Evolutionary conservation across 208 protist genomes (phyloP).

Genomic region (Crithidia bombi): DNA sequence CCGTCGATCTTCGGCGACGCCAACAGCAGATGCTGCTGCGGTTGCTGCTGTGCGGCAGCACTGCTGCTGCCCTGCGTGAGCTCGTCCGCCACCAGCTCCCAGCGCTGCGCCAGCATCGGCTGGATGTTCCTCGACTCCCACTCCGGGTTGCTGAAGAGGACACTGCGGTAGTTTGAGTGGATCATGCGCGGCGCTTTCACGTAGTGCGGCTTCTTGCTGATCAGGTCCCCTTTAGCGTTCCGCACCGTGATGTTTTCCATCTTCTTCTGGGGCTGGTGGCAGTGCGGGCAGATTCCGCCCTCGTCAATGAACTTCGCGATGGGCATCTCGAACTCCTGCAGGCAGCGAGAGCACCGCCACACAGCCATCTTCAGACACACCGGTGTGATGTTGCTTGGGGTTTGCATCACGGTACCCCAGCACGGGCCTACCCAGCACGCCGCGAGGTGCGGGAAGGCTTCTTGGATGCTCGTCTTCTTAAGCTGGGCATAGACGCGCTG

Average conservation of each 20-base stretch:
- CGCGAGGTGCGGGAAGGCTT: conserved; percentile 81
- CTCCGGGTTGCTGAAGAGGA: conserved; percentile 81
- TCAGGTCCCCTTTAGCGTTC: conserved; percentile 30
- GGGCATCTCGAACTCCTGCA: conserved; percentile 83
- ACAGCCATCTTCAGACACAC: conserved; percentile 74
- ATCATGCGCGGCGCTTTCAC: conserved; percentile 81
- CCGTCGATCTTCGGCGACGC: conserved; percentile 92
- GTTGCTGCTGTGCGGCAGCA: conserved; percentile 6
- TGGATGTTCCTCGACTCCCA: conserved; percentile 85
- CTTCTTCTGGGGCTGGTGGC: conserved; percentile 66
- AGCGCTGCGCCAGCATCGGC: conserved; percentile 89
- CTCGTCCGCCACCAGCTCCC: conserved; percentile 72
- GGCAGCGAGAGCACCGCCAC: conserved; percentile 83
- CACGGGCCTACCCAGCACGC: conserved; percentile 89
- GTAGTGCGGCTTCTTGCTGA: conserved; percentile 44
- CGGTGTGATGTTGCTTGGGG: conserved; percentile 68
- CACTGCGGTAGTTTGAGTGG: conserved; percentile 84
- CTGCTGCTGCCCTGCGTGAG: conserved; percentile 32
- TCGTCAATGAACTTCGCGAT: conserved; percentile 74
- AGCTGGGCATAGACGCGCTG: conserved; percentile 55
- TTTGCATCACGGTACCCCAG: conserved; percentile 89
- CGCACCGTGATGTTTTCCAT: conserved; percentile 25
- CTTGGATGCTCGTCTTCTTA: conserved; percentile 71
- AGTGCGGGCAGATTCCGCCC: conserved; percentile 82
- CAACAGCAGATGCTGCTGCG: conserved; percentile 55